phyloP scores from a whole-genome alignment of 2,329 filamentous ascomycete species.

The Botryosphaeria dothidea region DNA sequence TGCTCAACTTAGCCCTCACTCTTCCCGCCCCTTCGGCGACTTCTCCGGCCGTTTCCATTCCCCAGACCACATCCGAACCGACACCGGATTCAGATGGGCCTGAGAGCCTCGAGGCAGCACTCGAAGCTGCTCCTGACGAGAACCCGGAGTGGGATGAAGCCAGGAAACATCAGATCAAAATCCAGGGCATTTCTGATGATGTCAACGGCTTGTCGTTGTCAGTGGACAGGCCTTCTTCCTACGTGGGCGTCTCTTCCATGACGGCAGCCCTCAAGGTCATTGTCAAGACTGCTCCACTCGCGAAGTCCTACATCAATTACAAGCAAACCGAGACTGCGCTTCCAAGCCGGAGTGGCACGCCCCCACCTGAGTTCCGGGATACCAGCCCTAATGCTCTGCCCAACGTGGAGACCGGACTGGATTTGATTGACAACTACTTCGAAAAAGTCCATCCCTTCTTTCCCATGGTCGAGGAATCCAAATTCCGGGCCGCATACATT shows the following conservation, averaged over 20 bases:
- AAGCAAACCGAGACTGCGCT: slow-evolving; percentile 38
- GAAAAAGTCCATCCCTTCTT: slow-evolving; percentile 71
- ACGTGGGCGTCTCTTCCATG: slow-evolving; percentile 73
- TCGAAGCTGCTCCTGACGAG: slow-evolving; percentile 69
- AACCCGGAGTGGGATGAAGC: slow-evolving; percentile 69
- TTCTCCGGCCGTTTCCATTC: neutral
- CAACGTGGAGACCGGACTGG: slow-evolving; percentile 64
- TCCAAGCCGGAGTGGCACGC: slow-evolving; percentile 37
- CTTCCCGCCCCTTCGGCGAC: slow-evolving; percentile 34
- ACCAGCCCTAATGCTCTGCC: slow-evolving; percentile 50
- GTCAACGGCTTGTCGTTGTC: slow-evolving; percentile 67
- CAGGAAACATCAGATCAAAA: slow-evolving; percentile 41
- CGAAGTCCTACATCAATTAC: slow-evolving; percentile 49
- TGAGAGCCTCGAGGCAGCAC: slow-evolving; percentile 54
- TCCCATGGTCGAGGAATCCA: slow-evolving; percentile 71
- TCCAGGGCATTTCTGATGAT: slow-evolving; percentile 63
- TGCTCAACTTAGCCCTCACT: slow-evolving; percentile 47
- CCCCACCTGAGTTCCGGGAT: slow-evolving; percentile 36
- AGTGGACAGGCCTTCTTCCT: slow-evolving; percentile 64
- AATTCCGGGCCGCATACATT: slow-evolving; percentile 67
- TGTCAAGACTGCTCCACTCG: slow-evolving; percentile 54
- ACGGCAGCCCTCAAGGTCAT: slow-evolving; percentile 75
- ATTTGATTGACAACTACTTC: slow-evolving; percentile 74
- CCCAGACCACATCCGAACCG: slow-evolving; percentile 34
- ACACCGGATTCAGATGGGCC: slow-evolving; percentile 45